Conservation (phyloP, 2,329 filamentous ascomycete genomes). For the Apiospora hydei region DNA sequence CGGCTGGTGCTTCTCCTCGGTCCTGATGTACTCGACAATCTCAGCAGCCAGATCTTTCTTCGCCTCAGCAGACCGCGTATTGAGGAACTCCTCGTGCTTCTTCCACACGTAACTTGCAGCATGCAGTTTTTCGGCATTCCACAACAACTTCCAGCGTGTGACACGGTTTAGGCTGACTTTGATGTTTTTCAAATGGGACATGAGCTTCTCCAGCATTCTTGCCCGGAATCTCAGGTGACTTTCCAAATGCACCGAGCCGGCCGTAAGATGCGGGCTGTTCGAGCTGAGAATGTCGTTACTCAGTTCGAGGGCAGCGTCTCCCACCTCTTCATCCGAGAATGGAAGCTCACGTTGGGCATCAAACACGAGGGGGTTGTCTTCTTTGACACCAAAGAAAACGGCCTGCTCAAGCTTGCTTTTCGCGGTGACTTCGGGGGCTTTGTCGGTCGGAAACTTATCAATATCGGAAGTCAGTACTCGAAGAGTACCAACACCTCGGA, state of each 20-base stretch:
- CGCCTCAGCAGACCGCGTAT: slow-evolving; percentile 63
- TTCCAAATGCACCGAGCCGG: slow-evolving; percentile 77
- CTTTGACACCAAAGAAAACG: slow-evolving; percentile 86
- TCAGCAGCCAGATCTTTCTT: slow-evolving; percentile 77
- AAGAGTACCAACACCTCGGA: slow-evolving; percentile 68
- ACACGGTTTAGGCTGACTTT: slow-evolving; percentile 70
- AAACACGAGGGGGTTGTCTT: slow-evolving; percentile 89
- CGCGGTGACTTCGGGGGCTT: slow-evolving; percentile 72
- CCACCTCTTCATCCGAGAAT: slow-evolving; percentile 75
- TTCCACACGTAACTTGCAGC: slow-evolving; percentile 83
- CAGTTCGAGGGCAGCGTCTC: slow-evolving; percentile 77
- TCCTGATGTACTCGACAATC: slow-evolving; percentile 77
- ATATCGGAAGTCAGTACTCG: slow-evolving; percentile 66
- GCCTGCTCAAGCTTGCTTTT: slow-evolving; percentile 94
- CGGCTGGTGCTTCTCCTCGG: slow-evolving; percentile 75
- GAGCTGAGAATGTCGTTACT: slow-evolving; percentile 85
- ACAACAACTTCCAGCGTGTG: slow-evolving; percentile 82
- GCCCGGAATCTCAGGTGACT: slow-evolving; percentile 79
- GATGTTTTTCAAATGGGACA: slow-evolving; percentile 71
- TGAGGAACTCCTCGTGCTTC: slow-evolving; percentile 74
- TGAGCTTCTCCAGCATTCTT: slow-evolving; percentile 77
- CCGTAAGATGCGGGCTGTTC: slow-evolving; percentile 75
- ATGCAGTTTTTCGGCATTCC: slow-evolving; percentile 88
- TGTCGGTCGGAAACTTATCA: slow-evolving; percentile 65
- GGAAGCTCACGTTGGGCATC: slow-evolving; percentile 69